Conservation (phyloP, 768 basidiomycete genomes). For the Mycena haematopus region DNA sequence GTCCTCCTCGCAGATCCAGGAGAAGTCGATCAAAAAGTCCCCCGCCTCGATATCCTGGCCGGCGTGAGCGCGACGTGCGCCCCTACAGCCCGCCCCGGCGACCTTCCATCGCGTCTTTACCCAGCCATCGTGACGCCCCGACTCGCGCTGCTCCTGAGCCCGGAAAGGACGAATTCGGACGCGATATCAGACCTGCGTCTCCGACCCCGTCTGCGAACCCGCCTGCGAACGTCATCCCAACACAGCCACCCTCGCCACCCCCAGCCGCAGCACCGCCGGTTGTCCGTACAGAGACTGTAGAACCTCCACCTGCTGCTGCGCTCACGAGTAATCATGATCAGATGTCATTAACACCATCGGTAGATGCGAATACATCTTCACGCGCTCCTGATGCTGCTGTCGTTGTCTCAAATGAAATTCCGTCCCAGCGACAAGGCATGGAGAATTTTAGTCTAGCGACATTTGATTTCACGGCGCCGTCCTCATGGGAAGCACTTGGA, state of each 20-base stretch:
- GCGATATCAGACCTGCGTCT: conserved; percentile 72
- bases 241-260: conserved; percentile 32
- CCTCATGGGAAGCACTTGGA: conserved; percentile 83
- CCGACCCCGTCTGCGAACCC: conserved; percentile 34
- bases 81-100: conserved; percentile 68
- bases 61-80: conserved; percentile 53
- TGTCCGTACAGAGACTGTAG: conserved; percentile 45
- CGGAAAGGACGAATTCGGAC: conserved; percentile 88
- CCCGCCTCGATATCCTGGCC: conserved; percentile 55
- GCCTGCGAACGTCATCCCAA: conserved; percentile 22
- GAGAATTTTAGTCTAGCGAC: conserved; percentile 71
- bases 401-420: conserved; percentile 41
- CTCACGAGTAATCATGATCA: conserved; percentile 47
- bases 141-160: conserved; percentile 37
- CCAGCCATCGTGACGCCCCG: conserved; percentile 31
- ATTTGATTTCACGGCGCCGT: conserved; percentile 76
- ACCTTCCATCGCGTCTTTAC: conserved; percentile 41
- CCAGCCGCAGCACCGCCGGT: conserved; percentile 20
- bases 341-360: conserved; percentile 50
- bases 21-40: conserved; percentile 81
- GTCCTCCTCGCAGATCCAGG: conserved; percentile 50
- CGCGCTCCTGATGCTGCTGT: conserved; percentile 52
- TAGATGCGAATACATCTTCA: conserved; percentile 67
- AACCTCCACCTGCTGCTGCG: conserved; percentile 49
- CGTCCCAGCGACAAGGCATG: conserved; percentile 50